Base-by-base conservation (phyloP, 257 asterid species). In the Asclepias syriaca region DNA sequence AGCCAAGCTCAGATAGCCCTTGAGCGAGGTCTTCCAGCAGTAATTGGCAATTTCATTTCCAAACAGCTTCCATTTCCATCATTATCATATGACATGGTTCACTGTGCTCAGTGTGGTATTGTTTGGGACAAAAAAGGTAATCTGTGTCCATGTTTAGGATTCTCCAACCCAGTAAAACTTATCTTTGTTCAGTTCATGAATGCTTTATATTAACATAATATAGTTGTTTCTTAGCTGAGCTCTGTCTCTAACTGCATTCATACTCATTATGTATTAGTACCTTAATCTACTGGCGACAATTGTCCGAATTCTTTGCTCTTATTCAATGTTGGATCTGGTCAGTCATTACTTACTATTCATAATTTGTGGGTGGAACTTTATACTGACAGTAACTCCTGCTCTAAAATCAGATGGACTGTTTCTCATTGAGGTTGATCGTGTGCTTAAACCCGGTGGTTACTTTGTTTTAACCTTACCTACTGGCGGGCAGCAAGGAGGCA, bases 21-120 rank as follows among this genome's bases (percentile, higher is more conserved):
- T 21, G 99, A 94, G 88, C 90, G 99, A 85, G 99, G 99, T 76
- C 98, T 95, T 81, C 99, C 99, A 0, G 98, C 99, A 66, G 69
- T 95, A 65, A 88, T 92, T 72, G 98, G 96, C 80, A 83, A 83
- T 78, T 92, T 95, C 72, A 79, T 85, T 75, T 83, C 97, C 59
- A 88, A 78, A 81, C 98, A 95, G 81, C 88, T 95, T 54, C 98
- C 99, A 70, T 81, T 88, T 83, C 97, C 98, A 50, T 87, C 99
- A 75, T 86, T 95, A 46, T 90, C 99, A 29, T 95, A 87, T 85
- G 98, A 85, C 85, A 90, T 95, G 97, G 87, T 92, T 82, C 99
- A 95, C 83, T 95, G 98, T 82, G 89, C 98, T 75, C 93, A 88
- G 57, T 92, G 98, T 82, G 96, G 96, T 74, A 90, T 95, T 75